Conservation (phyloP, 345 rosid species). For the Lepidium aucheri region DNA sequence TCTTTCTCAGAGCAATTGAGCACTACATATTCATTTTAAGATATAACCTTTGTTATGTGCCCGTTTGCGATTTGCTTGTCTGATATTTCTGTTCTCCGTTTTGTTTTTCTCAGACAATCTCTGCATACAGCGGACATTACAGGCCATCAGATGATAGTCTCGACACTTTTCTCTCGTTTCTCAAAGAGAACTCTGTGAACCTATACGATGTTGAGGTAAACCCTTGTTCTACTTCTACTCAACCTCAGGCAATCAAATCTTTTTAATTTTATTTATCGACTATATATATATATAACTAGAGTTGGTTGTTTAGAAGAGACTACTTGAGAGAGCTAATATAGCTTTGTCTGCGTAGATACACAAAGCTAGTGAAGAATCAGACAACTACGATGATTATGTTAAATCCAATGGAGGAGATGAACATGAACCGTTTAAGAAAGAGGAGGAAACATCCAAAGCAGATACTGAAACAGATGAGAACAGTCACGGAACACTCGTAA, state of each 20-base stretch:
- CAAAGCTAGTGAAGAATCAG: constrained; percentile 59
- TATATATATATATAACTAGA: not conserved
- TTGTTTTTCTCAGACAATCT: constrained; percentile 49
- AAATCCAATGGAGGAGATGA: constrained; percentile 20
- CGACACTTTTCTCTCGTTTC: constrained; percentile 47
- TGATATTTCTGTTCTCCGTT: not conserved
- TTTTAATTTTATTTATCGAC: not conserved
- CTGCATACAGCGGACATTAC: constrained; percentile 93
- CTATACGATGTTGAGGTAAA: constrained; percentile 65
- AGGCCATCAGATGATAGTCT: constrained; percentile 75
- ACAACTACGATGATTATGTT: constrained; percentile 34
- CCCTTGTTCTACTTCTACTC: not conserved
- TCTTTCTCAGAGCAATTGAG: not conserved
- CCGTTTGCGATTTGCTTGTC: not conserved
- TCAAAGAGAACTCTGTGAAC: constrained; percentile 58
- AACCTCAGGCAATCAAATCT: not conserved
- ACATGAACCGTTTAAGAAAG: constrained; percentile 22
- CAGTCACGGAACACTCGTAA: constrained; percentile 7
- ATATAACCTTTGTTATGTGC: not conserved
- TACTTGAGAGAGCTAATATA: not conserved
- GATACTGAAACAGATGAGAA: constrained; percentile 23
- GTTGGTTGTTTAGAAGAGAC: not conserved
- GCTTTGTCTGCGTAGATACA: constrained; percentile 34
- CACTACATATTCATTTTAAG: not conserved
- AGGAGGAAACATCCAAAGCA: constrained; percentile 6